These are phyloP conservation scores for Botrytis porri DNA, from an alignment of 2,329 filamentous ascomycete genomes.

Conservation along the genomic window DNA sequence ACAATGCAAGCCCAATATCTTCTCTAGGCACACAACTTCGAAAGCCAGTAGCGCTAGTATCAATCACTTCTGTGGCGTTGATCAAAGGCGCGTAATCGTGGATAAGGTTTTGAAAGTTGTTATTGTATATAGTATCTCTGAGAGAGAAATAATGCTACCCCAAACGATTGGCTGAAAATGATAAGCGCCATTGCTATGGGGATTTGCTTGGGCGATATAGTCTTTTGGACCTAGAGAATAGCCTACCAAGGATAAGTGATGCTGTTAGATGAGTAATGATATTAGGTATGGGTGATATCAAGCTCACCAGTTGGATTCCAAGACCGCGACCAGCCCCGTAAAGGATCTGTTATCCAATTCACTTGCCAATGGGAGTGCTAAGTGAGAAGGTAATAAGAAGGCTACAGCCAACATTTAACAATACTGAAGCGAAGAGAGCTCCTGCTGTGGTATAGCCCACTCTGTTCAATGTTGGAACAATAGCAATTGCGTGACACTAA, in stretches of 20 bases:
- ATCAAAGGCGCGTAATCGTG: neutral
- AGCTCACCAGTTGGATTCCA: slow-evolving; percentile 29
- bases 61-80: neutral
- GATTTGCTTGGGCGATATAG: neutral
- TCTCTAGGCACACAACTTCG: neutral
- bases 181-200: neutral
- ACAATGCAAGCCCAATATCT: too few relatives aligned
- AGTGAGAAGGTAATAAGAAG: slow-evolving; percentile 37
- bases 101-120: neutral
- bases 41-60: neutral
- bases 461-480: slow-evolving; percentile 19
- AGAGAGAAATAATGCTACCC: neutral
- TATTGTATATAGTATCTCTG: neutral
- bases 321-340: slow-evolving; percentile 29
- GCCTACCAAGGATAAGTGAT: neutral
- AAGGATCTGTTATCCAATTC: slow-evolving; percentile 35
- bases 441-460: slow-evolving; percentile 36
- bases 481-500: neutral
- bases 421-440: slow-evolving; percentile 27
- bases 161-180: neutral
- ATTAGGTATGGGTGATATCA: neutral
- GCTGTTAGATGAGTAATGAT: neutral
- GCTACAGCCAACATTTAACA: slow-evolving; percentile 37
- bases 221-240: neutral
- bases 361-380: slow-evolving; percentile 23